Evolutionary conservation across 768 basidiomycete species (phyloP), one percentile per base, ranked within the genome.

Genomic region (Gyrodon lividus): DNA sequence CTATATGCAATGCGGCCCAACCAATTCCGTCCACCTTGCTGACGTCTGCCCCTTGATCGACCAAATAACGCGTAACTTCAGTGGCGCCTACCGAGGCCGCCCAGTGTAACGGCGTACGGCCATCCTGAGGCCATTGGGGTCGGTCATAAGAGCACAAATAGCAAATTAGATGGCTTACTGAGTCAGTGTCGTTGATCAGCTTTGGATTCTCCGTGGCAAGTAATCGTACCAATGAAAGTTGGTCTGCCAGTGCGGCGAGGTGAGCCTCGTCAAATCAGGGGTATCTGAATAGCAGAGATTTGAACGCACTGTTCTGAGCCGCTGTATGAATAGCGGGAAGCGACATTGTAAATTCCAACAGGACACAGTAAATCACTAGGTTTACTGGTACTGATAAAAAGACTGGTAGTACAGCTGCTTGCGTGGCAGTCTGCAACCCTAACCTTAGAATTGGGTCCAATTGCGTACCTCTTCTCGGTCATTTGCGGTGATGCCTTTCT

Each of bases 41-140:
- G 37, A 89, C 78, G 54, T 88, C 83, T 22, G 84, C 84, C 53
- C 80, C 76, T 59, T 83, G 81, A 68, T 84, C 85, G 51, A 92
- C 73, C 57, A 93, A 75, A 67, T 82, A 87, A 48, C 79, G 74
- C 24, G 65, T 77, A 55, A 89, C 82, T 48, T 89, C 87, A 49
- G 81, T 66, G 35, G 84, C 78, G 45, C 88, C 89, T 17, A 82
- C 82, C 10, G 84, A 85, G 12, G 89, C 83, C 50, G 89, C 87
- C 89, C 89, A 92, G 61, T 93, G 91, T n/a, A 93, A 70, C 8
- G 91, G 80, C 0, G 91, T 89, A 30, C 91, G 77, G 34, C 77
- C 84, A 65, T 93, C 90, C 89, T 91, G 52, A 46, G 38, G 40
- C 17, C 12, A 16, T 31, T 48, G 5, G 19, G 4, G 17, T 34